Percentiles rank a stretch among this genome's conserved stretches.
These are phyloP conservation scores for Dactylellina haptotyla DNA, from an alignment of 2,329 filamentous ascomycete genomes.

Conservation along the genomic window DNA sequence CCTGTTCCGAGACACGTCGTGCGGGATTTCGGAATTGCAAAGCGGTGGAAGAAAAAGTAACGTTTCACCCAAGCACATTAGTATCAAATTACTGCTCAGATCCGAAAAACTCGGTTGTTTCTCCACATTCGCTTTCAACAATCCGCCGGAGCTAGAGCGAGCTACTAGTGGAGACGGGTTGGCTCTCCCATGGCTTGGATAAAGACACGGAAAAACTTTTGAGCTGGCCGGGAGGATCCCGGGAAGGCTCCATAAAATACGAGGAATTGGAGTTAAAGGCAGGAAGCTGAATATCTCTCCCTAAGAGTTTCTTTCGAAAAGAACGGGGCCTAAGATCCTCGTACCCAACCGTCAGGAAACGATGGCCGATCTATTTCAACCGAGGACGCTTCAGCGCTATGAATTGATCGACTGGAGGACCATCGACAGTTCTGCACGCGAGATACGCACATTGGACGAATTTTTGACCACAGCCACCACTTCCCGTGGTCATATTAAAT, in stretches of 20 bases:
- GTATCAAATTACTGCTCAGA: conserved; percentile 29
- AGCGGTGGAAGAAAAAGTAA: conserved; percentile 50
- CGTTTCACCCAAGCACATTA: conserved; percentile 34
- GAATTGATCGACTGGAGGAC: conserved; percentile 19
- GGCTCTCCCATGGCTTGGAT: conserved; percentile 37
- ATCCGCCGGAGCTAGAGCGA: conserved; percentile 33
- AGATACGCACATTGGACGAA: conserved; percentile 50
- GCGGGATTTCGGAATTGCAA: conserved; percentile 54
- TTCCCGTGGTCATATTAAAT: conserved; percentile 38
- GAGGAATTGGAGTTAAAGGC: conserved; percentile 30
- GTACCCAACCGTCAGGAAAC: conserved; percentile 32
- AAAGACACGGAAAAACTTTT: conserved; percentile 54
- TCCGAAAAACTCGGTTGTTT: conserved; percentile 26
- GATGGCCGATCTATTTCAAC: conserved; percentile 49
- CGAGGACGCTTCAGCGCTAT: conserved; percentile 22
- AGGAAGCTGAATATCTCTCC: background rate
- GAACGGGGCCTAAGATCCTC: conserved; percentile 2
- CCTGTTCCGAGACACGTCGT: conserved; percentile 50
- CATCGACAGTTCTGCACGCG: conserved; percentile 24
- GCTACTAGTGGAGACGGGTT: conserved; percentile 37
- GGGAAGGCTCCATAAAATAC: conserved; percentile 46
- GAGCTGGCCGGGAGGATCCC: conserved; percentile 19
- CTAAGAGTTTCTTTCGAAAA: background rate
- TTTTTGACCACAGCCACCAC: conserved; percentile 39
- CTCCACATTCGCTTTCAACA: conserved; percentile 36